Conservation (phyloP, 148 eudicot species). For the Rhododendron ovatum region DNA sequence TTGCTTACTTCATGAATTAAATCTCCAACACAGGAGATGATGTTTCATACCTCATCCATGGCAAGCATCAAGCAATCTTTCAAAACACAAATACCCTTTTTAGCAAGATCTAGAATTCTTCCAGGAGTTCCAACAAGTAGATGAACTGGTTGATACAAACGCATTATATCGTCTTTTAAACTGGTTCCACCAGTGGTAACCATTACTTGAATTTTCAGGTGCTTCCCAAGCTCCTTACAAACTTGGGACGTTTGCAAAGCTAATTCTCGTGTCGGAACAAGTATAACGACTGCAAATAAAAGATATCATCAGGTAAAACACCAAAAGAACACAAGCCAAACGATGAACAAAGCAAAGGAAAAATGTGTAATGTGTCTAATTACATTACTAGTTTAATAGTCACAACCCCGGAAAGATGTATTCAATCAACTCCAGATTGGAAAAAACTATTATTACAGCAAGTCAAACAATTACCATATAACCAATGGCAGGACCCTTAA, state of each 20-base stretch:
- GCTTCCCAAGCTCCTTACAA: slow-evolving; percentile 87
- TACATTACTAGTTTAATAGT: neutral
- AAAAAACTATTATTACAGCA: neutral
- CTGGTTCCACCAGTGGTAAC: slow-evolving; percentile 94
- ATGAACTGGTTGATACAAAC: slow-evolving; percentile 87
- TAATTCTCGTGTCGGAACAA: slow-evolving; percentile 89
- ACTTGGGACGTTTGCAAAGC: slow-evolving; percentile 96
- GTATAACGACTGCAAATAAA: slow-evolving; percentile 60
- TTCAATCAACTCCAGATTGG: neutral
- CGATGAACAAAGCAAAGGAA: neutral
- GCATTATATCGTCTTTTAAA: slow-evolving; percentile 85
- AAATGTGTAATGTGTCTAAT: neutral
- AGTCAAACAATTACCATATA: neutral
- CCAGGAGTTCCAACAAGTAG: slow-evolving; percentile 93
- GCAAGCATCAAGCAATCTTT: slow-evolving; percentile 76
- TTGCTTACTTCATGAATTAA: neutral
- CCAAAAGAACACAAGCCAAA: slow-evolving; percentile 1
- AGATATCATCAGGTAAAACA: slow-evolving; percentile 1
- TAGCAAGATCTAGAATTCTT: slow-evolving; percentile 76
- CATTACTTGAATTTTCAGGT: slow-evolving; percentile 81
- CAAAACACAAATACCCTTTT: slow-evolving; percentile 75
- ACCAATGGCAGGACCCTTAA: neutral
- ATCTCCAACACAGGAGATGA: neutral
- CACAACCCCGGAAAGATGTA: neutral
- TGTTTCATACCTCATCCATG: slow-evolving; percentile 75